phyloP scores from a whole-genome alignment of 2,329 filamentous ascomycete genomes.

The Cercospora canescens region DNA sequence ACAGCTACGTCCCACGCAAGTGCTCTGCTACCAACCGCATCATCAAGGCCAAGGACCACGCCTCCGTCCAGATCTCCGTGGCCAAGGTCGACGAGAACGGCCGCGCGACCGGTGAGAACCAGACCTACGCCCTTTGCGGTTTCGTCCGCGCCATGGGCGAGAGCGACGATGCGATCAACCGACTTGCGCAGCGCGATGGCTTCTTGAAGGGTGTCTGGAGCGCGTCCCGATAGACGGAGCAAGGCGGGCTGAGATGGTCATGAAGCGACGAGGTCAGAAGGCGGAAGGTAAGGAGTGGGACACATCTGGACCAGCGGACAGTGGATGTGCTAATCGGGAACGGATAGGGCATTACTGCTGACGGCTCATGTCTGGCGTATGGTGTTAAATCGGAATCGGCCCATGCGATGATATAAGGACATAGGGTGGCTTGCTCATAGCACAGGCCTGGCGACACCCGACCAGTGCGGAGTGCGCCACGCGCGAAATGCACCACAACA shows the following conservation, averaged over 20 bases:
- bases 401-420: constrained; percentile 2
- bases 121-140: constrained; percentile 94
- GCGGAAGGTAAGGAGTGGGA: background rate
- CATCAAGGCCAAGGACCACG: constrained; percentile 99
- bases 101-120: constrained; percentile 94
- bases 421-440: constrained; percentile 11
- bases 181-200: constrained; percentile 92
- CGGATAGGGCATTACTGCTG: constrained; percentile 8
- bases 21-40: constrained; percentile 99
- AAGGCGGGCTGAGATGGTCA: background rate
- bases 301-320: background rate
- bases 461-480: constrained; percentile 6
- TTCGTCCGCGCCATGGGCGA: constrained; percentile 98
- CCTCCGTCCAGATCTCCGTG: constrained; percentile 93
- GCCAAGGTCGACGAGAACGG: constrained; percentile 99
- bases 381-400: constrained; percentile 6
- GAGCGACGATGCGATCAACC: constrained; percentile 94
- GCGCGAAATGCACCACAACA: constrained; percentile 8
- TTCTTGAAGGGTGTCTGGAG: constrained; percentile 97
- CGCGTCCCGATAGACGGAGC: constrained; percentile 56
- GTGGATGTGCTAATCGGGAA: background rate
- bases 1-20: constrained; percentile 96
- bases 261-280: constrained; percentile 2
- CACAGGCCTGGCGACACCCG: constrained; percentile 12
- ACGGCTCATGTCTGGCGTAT: constrained; percentile 15